Conservation (phyloP, 495 filamentous ascomycete genomes). For the Hypomontagnella submonticulosa region DNA sequence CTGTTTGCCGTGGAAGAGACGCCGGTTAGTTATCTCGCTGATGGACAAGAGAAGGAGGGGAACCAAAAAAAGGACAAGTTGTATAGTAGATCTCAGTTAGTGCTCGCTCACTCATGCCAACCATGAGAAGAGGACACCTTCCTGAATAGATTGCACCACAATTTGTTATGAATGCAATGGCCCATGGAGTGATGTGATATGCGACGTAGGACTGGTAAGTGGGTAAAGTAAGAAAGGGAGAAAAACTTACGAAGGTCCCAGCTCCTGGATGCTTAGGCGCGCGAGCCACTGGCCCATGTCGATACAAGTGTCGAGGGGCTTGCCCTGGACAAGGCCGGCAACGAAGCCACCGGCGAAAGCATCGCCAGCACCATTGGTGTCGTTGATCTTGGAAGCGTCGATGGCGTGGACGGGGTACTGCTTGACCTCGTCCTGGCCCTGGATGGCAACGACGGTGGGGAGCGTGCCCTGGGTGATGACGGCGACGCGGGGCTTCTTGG, state of each 20-base stretch:
- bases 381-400: constrained; percentile 77
- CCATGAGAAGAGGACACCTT: neutral
- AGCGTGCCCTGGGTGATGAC: constrained; percentile 95
- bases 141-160: neutral
- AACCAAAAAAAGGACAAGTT: constrained; percentile 1
- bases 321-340: constrained; percentile 87
- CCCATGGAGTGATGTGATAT: neutral
- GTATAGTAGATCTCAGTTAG: no score
- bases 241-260: constrained; percentile 89
- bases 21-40: neutral
- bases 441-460: constrained; percentile 82
- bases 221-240: neutral
- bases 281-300: constrained; percentile 98
- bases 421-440: constrained; percentile 74
- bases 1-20: constrained; percentile 53
- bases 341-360: constrained; percentile 95
- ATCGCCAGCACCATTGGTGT: constrained; percentile 97
- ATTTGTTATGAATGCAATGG: neutral
- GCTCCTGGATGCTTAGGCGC: constrained; percentile 87
- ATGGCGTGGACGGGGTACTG: constrained; percentile 84
- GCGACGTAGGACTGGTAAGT: neutral
- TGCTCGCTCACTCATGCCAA: no score
- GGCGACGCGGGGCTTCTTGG: constrained; percentile 77
- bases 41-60: neutral
- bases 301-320: constrained; percentile 76